These are phyloP conservation scores for Leavenworthia alabamica DNA, from an alignment of 345 rosid species.

Conservation along the genomic window DNA sequence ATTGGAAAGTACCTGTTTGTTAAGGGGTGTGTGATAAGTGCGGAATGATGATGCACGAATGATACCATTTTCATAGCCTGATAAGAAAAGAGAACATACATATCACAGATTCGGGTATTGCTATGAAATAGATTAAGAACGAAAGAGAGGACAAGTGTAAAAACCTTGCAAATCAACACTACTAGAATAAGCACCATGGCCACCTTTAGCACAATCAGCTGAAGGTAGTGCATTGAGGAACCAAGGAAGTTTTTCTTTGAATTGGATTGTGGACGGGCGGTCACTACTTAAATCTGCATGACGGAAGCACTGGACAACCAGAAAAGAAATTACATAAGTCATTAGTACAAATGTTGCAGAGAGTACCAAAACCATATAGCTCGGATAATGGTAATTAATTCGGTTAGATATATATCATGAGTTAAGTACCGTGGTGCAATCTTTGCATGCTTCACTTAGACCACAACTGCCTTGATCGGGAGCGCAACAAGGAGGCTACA, in stretches of 20 bases:
- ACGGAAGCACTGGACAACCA: slow-evolving; percentile 71
- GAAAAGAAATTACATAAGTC: background rate
- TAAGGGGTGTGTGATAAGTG: slow-evolving; percentile 94
- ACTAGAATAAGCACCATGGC: slow-evolving; percentile 90
- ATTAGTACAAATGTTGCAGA: background rate
- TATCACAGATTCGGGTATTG: background rate
- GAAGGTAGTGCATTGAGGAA: slow-evolving; percentile 92
- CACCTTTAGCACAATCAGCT: slow-evolving; percentile 96
- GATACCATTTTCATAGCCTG: slow-evolving; percentile 72
- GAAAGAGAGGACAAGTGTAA: background rate
- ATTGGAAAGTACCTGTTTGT: slow-evolving; percentile 62
- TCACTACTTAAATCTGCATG: slow-evolving; percentile 78
- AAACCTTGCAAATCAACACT: slow-evolving; percentile 85
- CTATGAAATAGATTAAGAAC: background rate
- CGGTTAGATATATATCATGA: background rate
- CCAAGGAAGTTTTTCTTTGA: slow-evolving; percentile 93
- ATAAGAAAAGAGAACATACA: slow-evolving; percentile 1
- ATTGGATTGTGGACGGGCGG: slow-evolving; percentile 83
- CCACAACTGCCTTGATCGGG: slow-evolving; percentile 51
- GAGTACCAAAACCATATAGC: background rate
- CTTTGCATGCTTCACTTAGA: slow-evolving; percentile 73
- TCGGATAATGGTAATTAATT: background rate
- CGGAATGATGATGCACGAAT: slow-evolving; percentile 95
- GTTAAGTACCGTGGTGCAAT: slow-evolving; percentile 85
- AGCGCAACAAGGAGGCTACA: slow-evolving; percentile 85